These are phyloP conservation scores for Ceratobasidium sp. DNA, from an alignment of 1,284 basidiomycete species.

Conservation along the genomic window DNA sequence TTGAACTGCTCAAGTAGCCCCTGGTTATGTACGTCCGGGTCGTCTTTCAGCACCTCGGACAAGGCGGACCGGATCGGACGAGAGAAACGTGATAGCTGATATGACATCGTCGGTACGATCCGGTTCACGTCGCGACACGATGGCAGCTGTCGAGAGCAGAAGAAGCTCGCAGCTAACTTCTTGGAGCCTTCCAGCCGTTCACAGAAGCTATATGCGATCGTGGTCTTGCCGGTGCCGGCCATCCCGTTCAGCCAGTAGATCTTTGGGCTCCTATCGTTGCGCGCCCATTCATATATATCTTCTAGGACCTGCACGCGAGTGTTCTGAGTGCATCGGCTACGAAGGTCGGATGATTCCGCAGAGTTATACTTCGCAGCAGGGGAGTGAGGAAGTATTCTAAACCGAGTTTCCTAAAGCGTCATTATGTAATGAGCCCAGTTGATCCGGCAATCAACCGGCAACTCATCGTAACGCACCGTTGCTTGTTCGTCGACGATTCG, in stretches of 20 bases:
- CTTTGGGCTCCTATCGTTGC: background rate
- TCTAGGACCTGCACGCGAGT: conserved; percentile 8
- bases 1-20: background rate
- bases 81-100: no score
- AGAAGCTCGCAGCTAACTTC: conserved; percentile 15
- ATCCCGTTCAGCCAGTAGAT: conserved; percentile 7
- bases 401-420: background rate
- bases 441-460: no score
- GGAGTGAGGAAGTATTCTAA: background rate
- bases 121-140: conserved; percentile 12
- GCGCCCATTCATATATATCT: background rate
- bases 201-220: conserved; percentile 27
- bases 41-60: background rate
- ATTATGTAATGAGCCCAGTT: background rate
- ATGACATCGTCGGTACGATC: background rate
- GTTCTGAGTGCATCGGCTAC: background rate
- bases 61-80: background rate
- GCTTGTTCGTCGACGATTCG: no score
- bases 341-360: background rate
- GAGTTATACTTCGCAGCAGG: conserved; percentile 9
- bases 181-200: background rate
- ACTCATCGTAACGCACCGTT: background rate
- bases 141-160: conserved; percentile 25
- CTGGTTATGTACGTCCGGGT: conserved; percentile 3
- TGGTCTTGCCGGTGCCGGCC: conserved; percentile 7